Percentiles rank a stretch among this genome's conserved stretches.
These are phyloP conservation scores for Sequoiadendron giganteum DNA, from an alignment of 75 land plant species.

Conservation along the genomic window DNA sequence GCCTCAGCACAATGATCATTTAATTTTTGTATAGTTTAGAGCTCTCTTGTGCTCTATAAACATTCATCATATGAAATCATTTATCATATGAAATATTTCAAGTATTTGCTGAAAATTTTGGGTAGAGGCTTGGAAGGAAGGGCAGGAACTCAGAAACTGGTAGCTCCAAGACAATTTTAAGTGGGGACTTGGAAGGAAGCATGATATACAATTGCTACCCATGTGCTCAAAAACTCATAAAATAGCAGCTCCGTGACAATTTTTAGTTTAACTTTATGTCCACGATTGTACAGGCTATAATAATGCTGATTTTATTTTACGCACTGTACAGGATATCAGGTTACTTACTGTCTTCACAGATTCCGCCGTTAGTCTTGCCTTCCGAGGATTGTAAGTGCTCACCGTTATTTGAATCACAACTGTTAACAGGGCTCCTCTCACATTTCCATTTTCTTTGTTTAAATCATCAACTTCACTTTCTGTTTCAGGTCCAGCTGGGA, in stretches of 20 bases:
- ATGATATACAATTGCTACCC: neutral
- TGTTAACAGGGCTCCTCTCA: conserved; percentile 25
- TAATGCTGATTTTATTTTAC: conserved; percentile 28
- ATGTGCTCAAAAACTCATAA: neutral
- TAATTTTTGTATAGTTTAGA: no score
- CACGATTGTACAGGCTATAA: neutral
- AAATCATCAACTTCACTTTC: neutral
- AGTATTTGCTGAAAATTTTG: no score
- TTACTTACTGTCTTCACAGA: conserved; percentile 29
- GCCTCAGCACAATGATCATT: no score
- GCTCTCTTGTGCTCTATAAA: no score
- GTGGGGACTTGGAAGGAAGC: neutral
- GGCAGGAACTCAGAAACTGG: no score
- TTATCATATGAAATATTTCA: no score
- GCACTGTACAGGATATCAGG: conserved; percentile 31
- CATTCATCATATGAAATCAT: no score
- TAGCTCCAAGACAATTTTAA: neutral
- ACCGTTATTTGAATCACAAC: conserved; percentile 29
- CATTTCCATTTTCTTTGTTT: neutral
- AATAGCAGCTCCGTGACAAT: neutral
- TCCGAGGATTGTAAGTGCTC: conserved; percentile 15
- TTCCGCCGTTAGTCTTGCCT: conserved; percentile 26
- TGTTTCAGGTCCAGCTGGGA: conserved; percentile 11
- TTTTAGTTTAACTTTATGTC: neutral
- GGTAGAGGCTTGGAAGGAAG: no score